Percentiles rank a stretch among this genome's conserved stretches.
Conservation (phyloP, 2,329 filamentous ascomycete species). For the Pseudogymnoascus sp. region DNA sequence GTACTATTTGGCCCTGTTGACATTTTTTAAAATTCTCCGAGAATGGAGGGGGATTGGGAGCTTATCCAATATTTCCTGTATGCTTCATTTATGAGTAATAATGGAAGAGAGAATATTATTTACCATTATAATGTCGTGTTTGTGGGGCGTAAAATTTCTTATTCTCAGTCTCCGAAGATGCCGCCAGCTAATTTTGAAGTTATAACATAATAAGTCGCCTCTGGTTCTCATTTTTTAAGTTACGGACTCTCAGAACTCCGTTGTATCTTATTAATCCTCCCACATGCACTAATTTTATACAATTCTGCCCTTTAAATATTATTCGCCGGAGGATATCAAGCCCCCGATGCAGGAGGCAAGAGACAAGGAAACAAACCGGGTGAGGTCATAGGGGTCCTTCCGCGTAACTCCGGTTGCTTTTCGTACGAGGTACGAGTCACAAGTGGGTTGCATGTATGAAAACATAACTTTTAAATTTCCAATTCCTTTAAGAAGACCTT, state of each 20-base stretch:
- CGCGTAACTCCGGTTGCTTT: slow-evolving; percentile 1
- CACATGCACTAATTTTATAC: not conserved
- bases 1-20: not conserved
- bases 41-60: not conserved
- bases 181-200: not conserved
- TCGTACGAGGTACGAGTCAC: not conserved
- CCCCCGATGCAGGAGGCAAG: not conserved
- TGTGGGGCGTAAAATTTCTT: not conserved
- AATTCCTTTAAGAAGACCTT: not conserved
- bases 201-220: not conserved
- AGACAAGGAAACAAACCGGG: not conserved
- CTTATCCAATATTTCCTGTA: not conserved
- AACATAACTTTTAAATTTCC: not conserved
- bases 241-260: not conserved
- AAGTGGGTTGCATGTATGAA: not conserved
- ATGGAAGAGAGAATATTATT: not conserved
- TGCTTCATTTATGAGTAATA: not conserved
- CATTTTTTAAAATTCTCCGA: not conserved
- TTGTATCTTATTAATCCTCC: not conserved
- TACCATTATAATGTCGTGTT: not conserved
- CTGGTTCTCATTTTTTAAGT: not conserved
- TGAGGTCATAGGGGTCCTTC: slow-evolving; percentile 2
- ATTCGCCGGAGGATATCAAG: not conserved
- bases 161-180: not conserved
- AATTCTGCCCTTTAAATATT: not conserved